These are phyloP conservation scores for Talaromyces sp. DNA, from an alignment of 2,329 filamentous ascomycete genomes.

Conservation along the genomic window DNA sequence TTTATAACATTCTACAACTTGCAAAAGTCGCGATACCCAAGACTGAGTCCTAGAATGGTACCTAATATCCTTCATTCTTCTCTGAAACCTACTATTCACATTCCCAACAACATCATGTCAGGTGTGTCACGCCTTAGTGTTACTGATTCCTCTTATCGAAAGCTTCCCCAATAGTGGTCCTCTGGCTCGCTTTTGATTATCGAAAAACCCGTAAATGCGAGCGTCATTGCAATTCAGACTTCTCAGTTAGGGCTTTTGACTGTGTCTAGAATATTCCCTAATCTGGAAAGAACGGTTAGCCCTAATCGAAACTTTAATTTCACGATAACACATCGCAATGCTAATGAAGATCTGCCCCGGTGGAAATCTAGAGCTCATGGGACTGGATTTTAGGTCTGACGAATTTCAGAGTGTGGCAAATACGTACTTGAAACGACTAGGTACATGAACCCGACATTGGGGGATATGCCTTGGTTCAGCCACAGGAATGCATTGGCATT, in stretches of 20 bases:
- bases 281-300: not conserved
- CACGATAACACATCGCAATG: not conserved
- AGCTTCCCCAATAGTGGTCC: not conserved
- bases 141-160: not conserved
- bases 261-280: not conserved
- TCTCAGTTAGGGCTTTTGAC: not conserved
- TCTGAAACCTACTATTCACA: not conserved
- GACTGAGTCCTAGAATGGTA: not conserved
- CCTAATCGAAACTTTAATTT: slow-evolving; percentile 2
- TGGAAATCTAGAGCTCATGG: not conserved
- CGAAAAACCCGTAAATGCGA: too few species aligned
- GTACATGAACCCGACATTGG: not conserved
- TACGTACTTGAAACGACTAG: too few species aligned
- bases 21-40: not conserved
- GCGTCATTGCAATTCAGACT: too few species aligned
- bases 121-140: not conserved
- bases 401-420: not conserved
- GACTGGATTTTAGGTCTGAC: not conserved
- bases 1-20: not conserved
- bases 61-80: slow-evolving; percentile 1
- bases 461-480: not conserved
- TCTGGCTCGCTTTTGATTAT: too few species aligned
- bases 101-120: not conserved
- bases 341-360: not conserved
- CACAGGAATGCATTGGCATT: slow-evolving; percentile 1